A percentile compares a stretch with the other conserved stretches of the same genome.
Evolutionary conservation across 148 eudicot species (phyloP).

Genomic region (Nyssa sinensis): DNA sequence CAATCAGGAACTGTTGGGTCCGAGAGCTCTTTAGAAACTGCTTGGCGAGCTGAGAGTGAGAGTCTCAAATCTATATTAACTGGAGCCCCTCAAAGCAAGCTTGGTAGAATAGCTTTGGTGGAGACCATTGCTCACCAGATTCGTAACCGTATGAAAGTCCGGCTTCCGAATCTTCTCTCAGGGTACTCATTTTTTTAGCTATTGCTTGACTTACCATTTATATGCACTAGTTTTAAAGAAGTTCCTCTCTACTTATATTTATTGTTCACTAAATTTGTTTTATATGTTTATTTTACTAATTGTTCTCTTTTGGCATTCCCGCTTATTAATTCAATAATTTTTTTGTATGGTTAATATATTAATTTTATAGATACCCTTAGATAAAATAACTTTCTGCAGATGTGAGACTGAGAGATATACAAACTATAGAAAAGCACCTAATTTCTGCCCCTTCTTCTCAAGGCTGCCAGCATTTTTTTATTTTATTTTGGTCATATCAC

Average conservation of each 20-base stretch:
- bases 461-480: not conserved
- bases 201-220: constrained; percentile 8
- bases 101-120: constrained; percentile 93
- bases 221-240: not conserved
- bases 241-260: not conserved
- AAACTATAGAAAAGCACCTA: not conserved
- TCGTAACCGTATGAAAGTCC: constrained; percentile 81
- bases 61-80: constrained; percentile 90
- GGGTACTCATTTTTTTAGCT: constrained; percentile 51
- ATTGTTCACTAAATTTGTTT: no score
- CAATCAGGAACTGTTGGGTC: constrained; percentile 84
- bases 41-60: constrained; percentile 99
- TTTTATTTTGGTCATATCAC: no score
- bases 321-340: no score
- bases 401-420: not conserved
- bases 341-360: not conserved
- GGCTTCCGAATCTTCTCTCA: constrained; percentile 89
- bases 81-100: constrained; percentile 90
- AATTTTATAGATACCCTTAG: not conserved
- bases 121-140: constrained; percentile 88
- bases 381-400: not conserved
- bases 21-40: constrained; percentile 89
- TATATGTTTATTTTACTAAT: not conserved
- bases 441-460: not conserved
- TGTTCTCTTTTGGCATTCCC: not conserved